A percentile compares a stretch with the other conserved stretches of the same genome.
These are phyloP conservation scores for Bruguiera parviflora DNA, from an alignment of 345 rosid genomes.

Conservation along the genomic window DNA sequence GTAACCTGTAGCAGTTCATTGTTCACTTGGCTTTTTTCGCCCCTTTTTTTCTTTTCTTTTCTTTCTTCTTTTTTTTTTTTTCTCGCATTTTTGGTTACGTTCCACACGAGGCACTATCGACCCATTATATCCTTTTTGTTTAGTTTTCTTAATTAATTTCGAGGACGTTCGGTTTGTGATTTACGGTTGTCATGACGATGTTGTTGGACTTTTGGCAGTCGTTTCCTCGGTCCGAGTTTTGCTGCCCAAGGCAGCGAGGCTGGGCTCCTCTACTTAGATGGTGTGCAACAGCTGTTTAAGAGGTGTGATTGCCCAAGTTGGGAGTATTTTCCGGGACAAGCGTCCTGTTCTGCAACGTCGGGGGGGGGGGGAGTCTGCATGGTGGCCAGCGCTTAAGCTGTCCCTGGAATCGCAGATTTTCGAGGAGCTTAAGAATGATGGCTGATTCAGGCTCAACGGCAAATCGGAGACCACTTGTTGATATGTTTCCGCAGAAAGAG, in stretches of 20 bases:
- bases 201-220: constrained; percentile 15
- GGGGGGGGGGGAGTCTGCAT: constrained; percentile 36
- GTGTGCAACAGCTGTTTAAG: constrained; percentile 60
- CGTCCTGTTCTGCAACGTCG: constrained; percentile 22
- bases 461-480: constrained; percentile 37
- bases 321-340: constrained; percentile 43
- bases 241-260: constrained; percentile 17
- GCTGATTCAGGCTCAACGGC: constrained; percentile 57
- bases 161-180: too few relatives aligned
- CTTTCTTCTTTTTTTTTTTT: too few relatives aligned
- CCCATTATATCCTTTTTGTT: too few relatives aligned
- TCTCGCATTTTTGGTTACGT: too few relatives aligned
- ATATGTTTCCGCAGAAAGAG: constrained; percentile 51
- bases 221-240: constrained; percentile 21
- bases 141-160: too few relatives aligned
- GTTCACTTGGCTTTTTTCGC: too few relatives aligned
- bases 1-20: too few relatives aligned
- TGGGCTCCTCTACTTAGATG: constrained; percentile 48
- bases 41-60: too few relatives aligned
- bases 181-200: background rate
- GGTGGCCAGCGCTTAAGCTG: constrained; percentile 29
- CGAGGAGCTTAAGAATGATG: constrained; percentile 57
- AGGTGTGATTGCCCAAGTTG: constrained; percentile 61
- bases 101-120: too few relatives aligned
- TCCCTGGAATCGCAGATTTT: constrained; percentile 29